Conservation (phyloP, 2,329 filamentous ascomycete genomes). For the Fusarium foetens region DNA sequence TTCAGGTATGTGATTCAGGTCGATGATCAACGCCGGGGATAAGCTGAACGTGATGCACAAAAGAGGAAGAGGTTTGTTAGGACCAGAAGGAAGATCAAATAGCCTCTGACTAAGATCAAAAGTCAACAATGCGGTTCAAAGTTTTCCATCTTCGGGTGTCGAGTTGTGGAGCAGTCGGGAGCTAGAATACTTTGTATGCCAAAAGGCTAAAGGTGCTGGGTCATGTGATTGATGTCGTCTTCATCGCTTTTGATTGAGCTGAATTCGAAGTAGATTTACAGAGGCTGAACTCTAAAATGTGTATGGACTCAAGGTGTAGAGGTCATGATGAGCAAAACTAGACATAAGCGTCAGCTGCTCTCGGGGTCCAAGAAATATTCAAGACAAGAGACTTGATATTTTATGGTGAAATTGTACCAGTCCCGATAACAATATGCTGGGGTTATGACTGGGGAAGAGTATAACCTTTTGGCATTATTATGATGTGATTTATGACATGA, state of each 20-base stretch:
- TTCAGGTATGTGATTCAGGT: conserved; percentile 37
- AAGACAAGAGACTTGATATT: not conserved
- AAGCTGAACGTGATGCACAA: conserved; percentile 1
- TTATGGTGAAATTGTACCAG: not conserved
- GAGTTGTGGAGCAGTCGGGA: conserved; percentile 38
- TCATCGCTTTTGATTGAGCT: conserved; percentile 8
- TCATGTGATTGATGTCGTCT: conserved; percentile 38
- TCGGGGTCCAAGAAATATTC: not conserved
- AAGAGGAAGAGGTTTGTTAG: not conserved
- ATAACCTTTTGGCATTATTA: not conserved
- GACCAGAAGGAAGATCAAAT: not conserved
- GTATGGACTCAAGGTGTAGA: not conserved
- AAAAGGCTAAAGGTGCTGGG: conserved; percentile 8
- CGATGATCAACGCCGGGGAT: conserved; percentile 24
- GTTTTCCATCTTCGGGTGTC: conserved; percentile 41
- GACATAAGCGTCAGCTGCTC: not conserved
- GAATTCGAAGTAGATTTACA: conserved; percentile 6
- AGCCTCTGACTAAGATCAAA: conserved; percentile 33
- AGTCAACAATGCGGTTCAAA: conserved; percentile 35
- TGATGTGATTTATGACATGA: not conserved
- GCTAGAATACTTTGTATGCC: conserved; percentile 7
- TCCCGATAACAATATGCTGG: not conserved
- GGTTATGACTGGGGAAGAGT: not conserved
- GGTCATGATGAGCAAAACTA: conserved; percentile 24
- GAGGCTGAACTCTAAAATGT: conserved; percentile 27